Evolutionary conservation across 768 basidiomycete genomes (phyloP), one percentile per base, ranked within the genome.

Genomic region (Hortiboletus flavorubellus): DNA sequence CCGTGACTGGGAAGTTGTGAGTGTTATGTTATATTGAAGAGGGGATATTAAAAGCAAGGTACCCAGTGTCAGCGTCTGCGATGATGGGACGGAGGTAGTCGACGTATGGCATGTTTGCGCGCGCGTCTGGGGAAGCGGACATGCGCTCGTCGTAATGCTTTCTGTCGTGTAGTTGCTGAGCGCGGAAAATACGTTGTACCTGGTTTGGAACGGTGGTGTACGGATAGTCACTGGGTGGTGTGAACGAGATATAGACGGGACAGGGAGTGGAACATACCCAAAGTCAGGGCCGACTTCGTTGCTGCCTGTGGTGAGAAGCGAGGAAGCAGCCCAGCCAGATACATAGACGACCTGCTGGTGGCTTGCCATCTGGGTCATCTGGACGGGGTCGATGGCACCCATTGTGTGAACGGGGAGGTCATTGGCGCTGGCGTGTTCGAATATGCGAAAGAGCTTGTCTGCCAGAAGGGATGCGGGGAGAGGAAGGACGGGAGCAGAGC

Each of bases 191-290:
- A 46, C 92, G 81, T 53, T 96, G 90, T 0, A 97, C 94, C 68
- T 96, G 93, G 68, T 97, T 96, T 23, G 95, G 94, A 15, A 98
- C 93, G 1, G 93, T 96, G 10, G 93, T 94, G 71, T 97, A 97
- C 1, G 94, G 93, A 68, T 97, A 96, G 71, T 98, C 95, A 35
- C 87, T 93, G 56, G 33, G 53, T 9, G 4, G 38, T 42, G 51
- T 56, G 53, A 56, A 47, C 46, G 45, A 51, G 26, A 39, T 35
- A 47, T 16, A 16, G 6, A 26, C 2, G 12, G 34, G 21, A 12
- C 2, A 11, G 23, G 35, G 21, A 14, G 16, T 2, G 31, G 29
- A 21, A 59, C 73, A 49, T 61, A 83, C 92, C 89, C 92, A 61
- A 94, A 79, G 73, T 97, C 93, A 21, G 92, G 93, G 15, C 93